Evolutionary conservation across 176 grass and related monocot genomes (phyloP).

Genomic region (Zoysia pacifica): DNA sequence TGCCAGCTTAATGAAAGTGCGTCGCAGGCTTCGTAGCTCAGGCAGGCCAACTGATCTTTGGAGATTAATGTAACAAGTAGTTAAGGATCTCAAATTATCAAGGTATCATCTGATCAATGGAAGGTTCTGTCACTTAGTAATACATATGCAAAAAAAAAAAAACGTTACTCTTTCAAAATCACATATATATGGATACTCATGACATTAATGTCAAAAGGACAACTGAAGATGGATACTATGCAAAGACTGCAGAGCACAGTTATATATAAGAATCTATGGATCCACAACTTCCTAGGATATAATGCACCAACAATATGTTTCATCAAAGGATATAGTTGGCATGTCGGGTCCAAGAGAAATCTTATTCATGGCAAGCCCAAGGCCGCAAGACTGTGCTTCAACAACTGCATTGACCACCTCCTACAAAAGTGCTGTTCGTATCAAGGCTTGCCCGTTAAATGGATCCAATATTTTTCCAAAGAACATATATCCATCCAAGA

Average conservation of each 20-base stretch:
- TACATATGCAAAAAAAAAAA: not conserved
- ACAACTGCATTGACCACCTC: slow-evolving; percentile 86
- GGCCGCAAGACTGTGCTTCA: slow-evolving; percentile 68
- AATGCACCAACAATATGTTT: slow-evolving; percentile 6
- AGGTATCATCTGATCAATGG: not conserved
- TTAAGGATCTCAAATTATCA: slow-evolving; percentile 51
- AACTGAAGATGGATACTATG: slow-evolving; percentile 3
- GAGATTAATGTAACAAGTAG: slow-evolving; percentile 69
- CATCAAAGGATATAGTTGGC: slow-evolving; percentile 85
- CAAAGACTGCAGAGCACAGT: not conserved
- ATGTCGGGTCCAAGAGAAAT: slow-evolving; percentile 67
- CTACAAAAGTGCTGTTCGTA: slow-evolving; percentile 39
- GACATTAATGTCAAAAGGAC: not conserved
- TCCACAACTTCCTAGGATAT: not conserved
- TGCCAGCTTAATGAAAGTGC: slow-evolving; percentile 85
- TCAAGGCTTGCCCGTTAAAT: not conserved
- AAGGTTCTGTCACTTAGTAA: slow-evolving; percentile 17
- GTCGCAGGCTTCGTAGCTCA: slow-evolving; percentile 77
- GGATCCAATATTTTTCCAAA: slow-evolving; percentile 4
- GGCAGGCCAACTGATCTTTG: slow-evolving; percentile 73
- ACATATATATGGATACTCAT: not conserved
- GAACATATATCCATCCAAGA: not conserved
- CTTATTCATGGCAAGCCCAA: slow-evolving; percentile 67
- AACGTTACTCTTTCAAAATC: not conserved
- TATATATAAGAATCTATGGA: not conserved